Evolutionary conservation across 306 rosid genomes (phyloP).

Genomic region (apple (Malus domestica)): ASM211411v1 NC_041794.1:32620001-32620500

Average conservation of each 20-base stretch:
- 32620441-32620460: background rate
- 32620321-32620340: too few relatives aligned
- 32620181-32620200: background rate
- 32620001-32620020: background rate
- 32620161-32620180: background rate
- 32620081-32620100: background rate
- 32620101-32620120: background rate
- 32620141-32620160: background rate
- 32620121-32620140: background rate
- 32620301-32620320: too few relatives aligned
- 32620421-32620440: background rate
- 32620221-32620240: background rate
- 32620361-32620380: background rate
- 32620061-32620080: background rate
- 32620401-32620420: conserved; percentile 5
- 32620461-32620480: background rate
- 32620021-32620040: background rate
- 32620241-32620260: background rate
- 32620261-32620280: too few relatives aligned
- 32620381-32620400: background rate
- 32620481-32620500: background rate
- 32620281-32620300: too few relatives aligned
- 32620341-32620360: too few relatives aligned
- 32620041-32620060: background rate
- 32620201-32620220: background rate